Evolutionary conservation across 2,329 filamentous ascomycete genomes (phyloP).

Genomic region (Phyllosticta citribraziliensis): DNA sequence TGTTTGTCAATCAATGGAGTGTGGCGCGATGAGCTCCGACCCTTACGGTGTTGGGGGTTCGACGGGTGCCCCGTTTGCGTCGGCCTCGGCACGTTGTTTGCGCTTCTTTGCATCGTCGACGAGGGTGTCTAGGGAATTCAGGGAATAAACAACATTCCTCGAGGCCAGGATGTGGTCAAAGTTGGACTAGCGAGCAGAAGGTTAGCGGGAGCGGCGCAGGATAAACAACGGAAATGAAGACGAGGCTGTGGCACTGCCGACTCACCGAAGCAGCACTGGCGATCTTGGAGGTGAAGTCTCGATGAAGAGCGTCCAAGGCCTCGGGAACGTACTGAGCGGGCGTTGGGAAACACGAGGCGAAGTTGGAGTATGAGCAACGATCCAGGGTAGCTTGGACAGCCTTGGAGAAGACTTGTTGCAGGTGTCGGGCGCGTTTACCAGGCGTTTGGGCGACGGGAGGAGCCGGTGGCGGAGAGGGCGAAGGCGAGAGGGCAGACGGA

Average conservation of each 20-base stretch:
- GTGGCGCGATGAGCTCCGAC: background rate
- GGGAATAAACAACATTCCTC: slow-evolving; percentile 44
- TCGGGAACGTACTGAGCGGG: slow-evolving; percentile 48
- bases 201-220: background rate
- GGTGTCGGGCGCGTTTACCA: slow-evolving; percentile 49
- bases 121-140: slow-evolving; percentile 52
- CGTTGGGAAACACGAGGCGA: slow-evolving; percentile 54
- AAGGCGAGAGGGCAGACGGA: slow-evolving; percentile 22
- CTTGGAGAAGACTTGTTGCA: slow-evolving; percentile 51
- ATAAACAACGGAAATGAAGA: background rate
- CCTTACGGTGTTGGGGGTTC: slow-evolving; percentile 17
- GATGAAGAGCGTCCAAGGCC: slow-evolving; percentile 46
- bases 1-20: background rate
- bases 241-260: background rate
- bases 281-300: slow-evolving; percentile 49
- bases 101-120: slow-evolving; percentile 48
- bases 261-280: slow-evolving; percentile 44
- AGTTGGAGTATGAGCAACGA: slow-evolving; percentile 52
- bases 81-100: slow-evolving; percentile 34
- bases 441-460: slow-evolving; percentile 46
- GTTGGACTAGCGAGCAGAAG: slow-evolving; percentile 28
- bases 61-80: slow-evolving; percentile 26
- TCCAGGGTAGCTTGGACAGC: slow-evolving; percentile 51
- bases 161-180: slow-evolving; percentile 52
- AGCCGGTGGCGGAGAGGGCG: slow-evolving; percentile 43